Percentiles rank a stretch among this genome's conserved stretches.
phyloP scores from a whole-genome alignment of 2,329 filamentous ascomycete species.

The Westerdykella ornata region DNA sequence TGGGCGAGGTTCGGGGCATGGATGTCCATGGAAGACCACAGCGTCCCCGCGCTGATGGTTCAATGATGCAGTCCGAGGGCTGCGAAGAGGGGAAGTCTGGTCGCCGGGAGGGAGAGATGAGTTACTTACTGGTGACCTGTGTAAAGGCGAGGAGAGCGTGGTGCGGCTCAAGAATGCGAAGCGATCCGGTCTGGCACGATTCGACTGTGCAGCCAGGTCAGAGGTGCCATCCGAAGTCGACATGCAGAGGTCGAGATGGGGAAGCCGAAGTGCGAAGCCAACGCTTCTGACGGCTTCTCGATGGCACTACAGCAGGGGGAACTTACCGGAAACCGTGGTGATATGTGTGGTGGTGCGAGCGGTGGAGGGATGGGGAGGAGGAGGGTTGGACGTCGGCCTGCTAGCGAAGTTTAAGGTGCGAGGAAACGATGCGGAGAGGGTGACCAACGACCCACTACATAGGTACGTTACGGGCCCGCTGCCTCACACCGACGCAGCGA shows the following conservation, averaged over 20 bases:
- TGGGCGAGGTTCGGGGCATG: slow-evolving; percentile 8
- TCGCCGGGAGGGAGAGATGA: slow-evolving; percentile 3
- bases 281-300: background rate
- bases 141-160: background rate
- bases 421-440: too few species aligned
- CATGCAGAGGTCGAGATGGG: too few species aligned
- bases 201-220: too few species aligned
- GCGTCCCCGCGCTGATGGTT: too few species aligned
- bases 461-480: too few species aligned
- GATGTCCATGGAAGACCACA: background rate
- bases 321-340: slow-evolving; percentile 1
- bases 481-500: too few species aligned
- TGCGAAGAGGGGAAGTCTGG: slow-evolving; percentile 1
- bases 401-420: too few species aligned
- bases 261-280: too few species aligned
- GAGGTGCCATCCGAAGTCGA: too few species aligned
- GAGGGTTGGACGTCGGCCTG: slow-evolving; percentile 1
- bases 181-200: background rate
- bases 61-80: background rate
- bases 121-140: background rate
- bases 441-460: too few species aligned
- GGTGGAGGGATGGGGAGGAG: slow-evolving; percentile 23
- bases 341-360: slow-evolving; percentile 10
- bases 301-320: background rate
- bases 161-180: background rate